Evolutionary conservation across 805 yeast species (phyloP), one percentile per base, ranked within the genome.

Genomic region (Candida ficus): DNA sequence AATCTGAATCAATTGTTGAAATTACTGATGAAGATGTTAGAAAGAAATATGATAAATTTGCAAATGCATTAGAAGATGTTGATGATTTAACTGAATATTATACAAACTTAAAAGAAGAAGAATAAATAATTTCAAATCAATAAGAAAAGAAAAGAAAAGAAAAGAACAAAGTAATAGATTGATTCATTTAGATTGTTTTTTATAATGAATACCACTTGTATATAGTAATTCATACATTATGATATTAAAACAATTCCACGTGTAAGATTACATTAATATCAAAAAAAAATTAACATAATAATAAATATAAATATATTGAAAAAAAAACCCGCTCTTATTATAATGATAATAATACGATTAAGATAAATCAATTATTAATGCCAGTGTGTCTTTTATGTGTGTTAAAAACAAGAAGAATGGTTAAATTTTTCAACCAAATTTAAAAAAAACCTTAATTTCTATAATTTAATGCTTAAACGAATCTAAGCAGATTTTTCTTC

Each of bases 81-180:
- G 88, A 83, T 37, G 98, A 93, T 52, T 85, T 91, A 17, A 78
- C 87, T 7, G 87, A 78, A 46, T 78, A 85, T 44, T 86, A 85
- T 63, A 74, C 86, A 23, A 91, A 88, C 57, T 66, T 76, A 49
- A 71, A 66, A 44, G 73, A 68, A 23, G 13, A 14, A 29, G 14
- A 28, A 28, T 14, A 14, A 28, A 26, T 22, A 22, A 28, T 14
- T 29, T 16, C 10, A 33, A 33, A 23, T 23, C 8, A 10, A 23
- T 13, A 10, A 23, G 26, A 23, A 23, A 23, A 23, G 11, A 23
- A 23, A 23, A 23, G 26, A 10, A 23, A 13, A 23, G 26, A 23
- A 23, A n/a, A n/a, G n/a, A n/a, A n/a, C n/a, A n/a, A n/a, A n/a
- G n/a, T n/a, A n/a, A n/a, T n/a, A n/a, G n/a, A n/a, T n/a, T n/a